phyloP scores from a whole-genome alignment of 2,329 filamentous ascomycete species.

The Alternaria metachromatica region DNA sequence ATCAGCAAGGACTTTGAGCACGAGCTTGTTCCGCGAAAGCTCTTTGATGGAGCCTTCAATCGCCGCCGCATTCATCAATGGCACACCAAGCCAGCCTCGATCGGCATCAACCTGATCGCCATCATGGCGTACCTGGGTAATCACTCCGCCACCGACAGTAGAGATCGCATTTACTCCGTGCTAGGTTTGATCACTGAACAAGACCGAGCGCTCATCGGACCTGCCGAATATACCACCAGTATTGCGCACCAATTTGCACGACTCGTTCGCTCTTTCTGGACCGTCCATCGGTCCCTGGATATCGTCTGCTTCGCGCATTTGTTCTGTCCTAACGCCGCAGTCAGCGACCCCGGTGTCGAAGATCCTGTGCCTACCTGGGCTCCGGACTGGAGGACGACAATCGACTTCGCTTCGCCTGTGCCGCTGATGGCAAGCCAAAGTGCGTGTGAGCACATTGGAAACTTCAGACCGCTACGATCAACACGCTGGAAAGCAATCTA shows the following conservation, averaged over 20 bases:
- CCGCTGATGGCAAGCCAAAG: conserved; percentile 45
- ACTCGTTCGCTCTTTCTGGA: conserved; percentile 39
- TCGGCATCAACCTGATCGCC: conserved; percentile 32
- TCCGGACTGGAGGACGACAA: conserved; percentile 37
- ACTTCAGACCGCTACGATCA: conserved; percentile 36
- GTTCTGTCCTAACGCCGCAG: conserved; percentile 31
- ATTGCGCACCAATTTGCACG: conserved; percentile 25
- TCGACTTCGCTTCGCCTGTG: conserved; percentile 39
- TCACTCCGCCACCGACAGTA: conserved; percentile 34
- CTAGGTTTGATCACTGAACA: conserved; percentile 33
- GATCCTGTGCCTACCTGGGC: conserved; percentile 33
- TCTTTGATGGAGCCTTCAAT: conserved; percentile 40
- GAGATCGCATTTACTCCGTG: conserved; percentile 40
- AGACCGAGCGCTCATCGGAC: conserved; percentile 32
- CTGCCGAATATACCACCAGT: conserved; percentile 30
- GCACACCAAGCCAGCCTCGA: conserved; percentile 19
- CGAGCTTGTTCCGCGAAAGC: conserved; percentile 30
- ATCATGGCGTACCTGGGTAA: conserved; percentile 41
- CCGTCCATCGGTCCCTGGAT: conserved; percentile 29
- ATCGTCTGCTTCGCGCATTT: conserved; percentile 42
- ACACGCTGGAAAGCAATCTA: conserved; percentile 31
- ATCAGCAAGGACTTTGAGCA: conserved; percentile 30
- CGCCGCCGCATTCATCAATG: conserved; percentile 38
- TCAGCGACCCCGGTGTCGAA: conserved; percentile 14
- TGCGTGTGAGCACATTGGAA: conserved; percentile 35